Percentiles rank a stretch among this genome's conserved stretches.
Conservation (phyloP, 2,329 filamentous ascomycete species). For the Kalmusia sp. region DNA sequence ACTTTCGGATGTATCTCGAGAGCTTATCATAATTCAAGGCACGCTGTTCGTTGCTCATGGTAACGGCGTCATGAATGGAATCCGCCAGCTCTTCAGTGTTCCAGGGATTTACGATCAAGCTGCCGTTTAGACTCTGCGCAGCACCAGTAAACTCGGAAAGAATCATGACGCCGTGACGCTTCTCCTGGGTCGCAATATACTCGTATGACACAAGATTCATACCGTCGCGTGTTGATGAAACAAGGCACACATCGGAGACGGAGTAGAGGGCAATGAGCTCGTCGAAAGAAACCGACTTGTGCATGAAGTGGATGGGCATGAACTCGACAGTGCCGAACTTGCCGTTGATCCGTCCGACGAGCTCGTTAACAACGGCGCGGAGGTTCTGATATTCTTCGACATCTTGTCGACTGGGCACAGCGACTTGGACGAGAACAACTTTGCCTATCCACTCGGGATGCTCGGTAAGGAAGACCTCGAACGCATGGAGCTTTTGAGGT, state of each 20-base stretch:
- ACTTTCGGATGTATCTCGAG: slow-evolving; percentile 95
- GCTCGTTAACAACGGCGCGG: slow-evolving; percentile 92
- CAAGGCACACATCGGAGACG: slow-evolving; percentile 89
- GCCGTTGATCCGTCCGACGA: slow-evolving; percentile 96
- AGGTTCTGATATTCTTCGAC: slow-evolving; percentile 98
- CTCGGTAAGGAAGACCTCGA: slow-evolving; percentile 95
- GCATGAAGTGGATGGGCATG: slow-evolving; percentile 98
- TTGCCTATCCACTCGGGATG: slow-evolving; percentile 98
- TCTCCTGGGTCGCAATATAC: slow-evolving; percentile 92
- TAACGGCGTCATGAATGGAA: slow-evolving; percentile 94
- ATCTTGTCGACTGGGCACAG: slow-evolving; percentile 91
- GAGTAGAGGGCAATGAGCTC: slow-evolving; percentile 94
- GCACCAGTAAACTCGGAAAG: slow-evolving; percentile 96
- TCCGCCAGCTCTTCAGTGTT: slow-evolving; percentile 95
- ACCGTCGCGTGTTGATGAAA: slow-evolving; percentile 94
- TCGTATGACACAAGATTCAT: slow-evolving; percentile 99
- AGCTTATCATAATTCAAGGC: slow-evolving; percentile 89
- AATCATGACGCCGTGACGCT: slow-evolving; percentile 91
- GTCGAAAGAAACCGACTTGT: slow-evolving; percentile 94
- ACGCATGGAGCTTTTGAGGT: slow-evolving; percentile 93
- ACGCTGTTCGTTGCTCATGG: slow-evolving; percentile 89
- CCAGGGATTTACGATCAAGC: slow-evolving; percentile 96
- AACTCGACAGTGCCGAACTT: slow-evolving; percentile 97
- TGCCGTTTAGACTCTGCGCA: slow-evolving; percentile 91
- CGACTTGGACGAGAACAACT: slow-evolving; percentile 94